Percentiles rank a stretch among this genome's conserved stretches.
Conservation (phyloP, 1,139 yeast genomes). For the Kodamaea arcana region DNA sequence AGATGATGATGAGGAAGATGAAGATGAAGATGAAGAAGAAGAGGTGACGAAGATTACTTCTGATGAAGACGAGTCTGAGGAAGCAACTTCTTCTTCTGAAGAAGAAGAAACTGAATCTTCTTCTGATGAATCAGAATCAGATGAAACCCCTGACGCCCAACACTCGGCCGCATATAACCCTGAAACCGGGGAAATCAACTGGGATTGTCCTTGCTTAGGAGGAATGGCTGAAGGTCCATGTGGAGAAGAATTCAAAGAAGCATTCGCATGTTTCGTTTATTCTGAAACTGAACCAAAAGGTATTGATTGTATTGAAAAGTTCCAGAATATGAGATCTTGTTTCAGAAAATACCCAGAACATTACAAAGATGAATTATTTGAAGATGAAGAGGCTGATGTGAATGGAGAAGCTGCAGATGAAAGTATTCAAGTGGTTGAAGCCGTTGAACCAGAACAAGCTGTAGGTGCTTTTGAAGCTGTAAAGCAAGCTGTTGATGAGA, state of each 20-base stretch:
- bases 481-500: background rate
- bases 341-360: slow-evolving; percentile 92
- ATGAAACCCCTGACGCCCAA: slow-evolving; percentile 19
- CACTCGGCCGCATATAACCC: slow-evolving; percentile 82
- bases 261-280: slow-evolving; percentile 93
- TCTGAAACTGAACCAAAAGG: slow-evolving; percentile 97
- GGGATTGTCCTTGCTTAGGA: slow-evolving; percentile 99
- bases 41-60: too few relatives aligned
- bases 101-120: slow-evolving; percentile 8
- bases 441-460: background rate
- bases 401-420: slow-evolving; percentile 9
- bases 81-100: slow-evolving; percentile 16
- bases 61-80: slow-evolving; percentile 7
- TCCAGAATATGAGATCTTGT: slow-evolving; percentile 90
- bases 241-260: slow-evolving; percentile 95
- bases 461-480: background rate
- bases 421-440: background rate
- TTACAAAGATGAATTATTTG: slow-evolving; percentile 86
- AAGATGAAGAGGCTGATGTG: slow-evolving; percentile 48
- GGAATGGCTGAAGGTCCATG: slow-evolving; percentile 99
- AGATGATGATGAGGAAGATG: slow-evolving; percentile 11
- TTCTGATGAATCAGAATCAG: slow-evolving; percentile 7
- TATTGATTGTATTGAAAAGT: slow-evolving; percentile 90
- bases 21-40: slow-evolving; percentile 9
- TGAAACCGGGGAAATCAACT: slow-evolving; percentile 97